Evolutionary conservation across 1,284 basidiomycete species (phyloP).

Genomic region (Leucoagaricus sp.): DNA sequence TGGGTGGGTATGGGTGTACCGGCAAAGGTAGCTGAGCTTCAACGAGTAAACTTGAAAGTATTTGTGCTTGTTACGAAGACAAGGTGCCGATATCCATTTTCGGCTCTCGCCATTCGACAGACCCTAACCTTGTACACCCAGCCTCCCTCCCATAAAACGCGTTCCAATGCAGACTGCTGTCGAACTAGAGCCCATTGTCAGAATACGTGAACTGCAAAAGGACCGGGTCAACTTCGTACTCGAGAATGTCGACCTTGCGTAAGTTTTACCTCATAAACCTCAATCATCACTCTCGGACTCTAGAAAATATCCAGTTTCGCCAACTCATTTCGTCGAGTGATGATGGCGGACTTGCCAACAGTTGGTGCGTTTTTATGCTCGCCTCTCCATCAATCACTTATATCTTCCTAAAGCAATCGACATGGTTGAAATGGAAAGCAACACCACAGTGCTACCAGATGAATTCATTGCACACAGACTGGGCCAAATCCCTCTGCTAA

Average conservation of each 20-base stretch:
- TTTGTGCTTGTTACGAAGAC: not conserved
- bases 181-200: constrained; percentile 65
- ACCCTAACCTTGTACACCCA: not conserved
- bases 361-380: constrained; percentile 62
- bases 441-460: constrained; percentile 94
- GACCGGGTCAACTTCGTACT: constrained; percentile 87
- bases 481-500: constrained; percentile 92
- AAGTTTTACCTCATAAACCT: constrained; percentile 23
- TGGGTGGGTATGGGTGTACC: no score
- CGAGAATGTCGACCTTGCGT: constrained; percentile 93
- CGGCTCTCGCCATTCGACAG: not conserved
- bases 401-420: constrained; percentile 76
- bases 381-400: not conserved
- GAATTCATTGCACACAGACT: constrained; percentile 97
- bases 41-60: no score
- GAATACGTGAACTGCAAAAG: constrained; percentile 77
- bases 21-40: no score
- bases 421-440: constrained; percentile 91
- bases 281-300: constrained; percentile 11
- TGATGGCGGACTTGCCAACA: constrained; percentile 96
- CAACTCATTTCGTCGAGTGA: constrained; percentile 85
- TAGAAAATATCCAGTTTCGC: constrained; percentile 62
- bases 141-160: constrained; percentile 1
- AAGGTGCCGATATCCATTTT: not conserved
- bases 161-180: constrained; percentile 40